phyloP scores from a whole-genome alignment of 2,329 filamentous ascomycete genomes.

The Hymenoscyphus linearis region DNA sequence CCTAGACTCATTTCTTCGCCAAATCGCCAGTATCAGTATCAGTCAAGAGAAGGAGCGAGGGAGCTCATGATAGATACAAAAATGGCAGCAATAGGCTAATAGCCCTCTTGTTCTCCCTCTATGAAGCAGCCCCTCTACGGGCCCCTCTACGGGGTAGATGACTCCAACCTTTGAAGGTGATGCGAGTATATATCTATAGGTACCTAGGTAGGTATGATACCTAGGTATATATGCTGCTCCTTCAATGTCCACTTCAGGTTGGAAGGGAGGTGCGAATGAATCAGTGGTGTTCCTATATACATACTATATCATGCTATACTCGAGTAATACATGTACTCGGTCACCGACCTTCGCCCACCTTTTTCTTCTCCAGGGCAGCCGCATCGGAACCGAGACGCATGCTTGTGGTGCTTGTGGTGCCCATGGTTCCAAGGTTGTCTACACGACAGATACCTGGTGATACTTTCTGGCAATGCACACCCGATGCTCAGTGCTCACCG shows the following conservation, averaged over 20 bases:
- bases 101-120: too few species aligned
- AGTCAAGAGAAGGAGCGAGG: too few species aligned
- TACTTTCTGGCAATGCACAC: background rate
- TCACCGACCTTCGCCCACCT: background rate
- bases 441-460: background rate
- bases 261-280: background rate
- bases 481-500: background rate
- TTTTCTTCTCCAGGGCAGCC: background rate
- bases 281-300: background rate
- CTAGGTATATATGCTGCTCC: background rate
- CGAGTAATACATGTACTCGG: background rate
- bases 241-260: background rate
- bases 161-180: too few species aligned
- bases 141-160: too few species aligned
- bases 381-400: background rate
- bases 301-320: background rate
- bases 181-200: too few species aligned
- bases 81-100: too few species aligned
- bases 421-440: background rate
- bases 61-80: too few species aligned
- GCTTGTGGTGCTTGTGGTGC: background rate
- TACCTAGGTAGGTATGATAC: background rate
- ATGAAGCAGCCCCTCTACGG: too few species aligned
- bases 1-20: too few species aligned
- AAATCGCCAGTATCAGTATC: too few species aligned